Evolutionary conservation across 2,329 filamentous ascomycete genomes (phyloP).

Genomic region (Massarina eburnea): DNA sequence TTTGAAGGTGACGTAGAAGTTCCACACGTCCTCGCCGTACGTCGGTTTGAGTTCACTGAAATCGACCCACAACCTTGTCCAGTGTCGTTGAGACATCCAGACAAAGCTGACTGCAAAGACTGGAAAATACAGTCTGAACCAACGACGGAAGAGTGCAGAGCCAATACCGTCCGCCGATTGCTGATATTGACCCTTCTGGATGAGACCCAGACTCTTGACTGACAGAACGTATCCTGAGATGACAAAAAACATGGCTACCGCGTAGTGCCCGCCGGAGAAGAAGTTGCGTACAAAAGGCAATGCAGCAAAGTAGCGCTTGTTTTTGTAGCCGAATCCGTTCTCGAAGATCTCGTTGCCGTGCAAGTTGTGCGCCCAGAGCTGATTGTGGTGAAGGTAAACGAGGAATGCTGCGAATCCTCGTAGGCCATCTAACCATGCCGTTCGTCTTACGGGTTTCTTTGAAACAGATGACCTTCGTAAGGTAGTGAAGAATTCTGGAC

Average conservation of each 20-base stretch:
- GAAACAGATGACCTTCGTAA: conserved; percentile 14
- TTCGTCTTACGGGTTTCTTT: conserved; percentile 27
- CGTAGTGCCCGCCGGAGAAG: conserved; percentile 56
- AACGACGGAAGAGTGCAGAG: conserved; percentile 55
- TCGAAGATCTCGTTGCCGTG: conserved; percentile 52
- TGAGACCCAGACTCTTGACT: conserved; percentile 47
- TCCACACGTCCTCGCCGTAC: conserved; percentile 29
- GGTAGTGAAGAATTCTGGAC: conserved; percentile 32
- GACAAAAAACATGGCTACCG: conserved; percentile 56
- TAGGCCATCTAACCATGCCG: conserved; percentile 60
- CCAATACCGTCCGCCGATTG: conserved; percentile 48
- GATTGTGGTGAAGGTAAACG: conserved; percentile 63
- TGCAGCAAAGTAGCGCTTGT: conserved; percentile 31
- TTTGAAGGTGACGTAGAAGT: conserved; percentile 49
- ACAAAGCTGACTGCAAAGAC: conserved; percentile 59
- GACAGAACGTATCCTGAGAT: conserved; percentile 58
- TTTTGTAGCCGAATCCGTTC: conserved; percentile 33
- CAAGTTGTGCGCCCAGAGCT: conserved; percentile 48
- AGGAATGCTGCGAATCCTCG: conserved; percentile 68
- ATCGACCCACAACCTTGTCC: conserved; percentile 32
- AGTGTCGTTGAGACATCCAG: conserved; percentile 57
- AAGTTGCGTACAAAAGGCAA: conserved; percentile 51
- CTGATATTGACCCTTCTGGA: conserved; percentile 46
- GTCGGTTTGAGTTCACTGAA: conserved; percentile 56
- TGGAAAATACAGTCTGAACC: conserved; percentile 54